These are phyloP conservation scores for Nannochloropsis salina DNA, from an alignment of 108 stramenopile genomes.

Conservation along the genomic window DNA sequence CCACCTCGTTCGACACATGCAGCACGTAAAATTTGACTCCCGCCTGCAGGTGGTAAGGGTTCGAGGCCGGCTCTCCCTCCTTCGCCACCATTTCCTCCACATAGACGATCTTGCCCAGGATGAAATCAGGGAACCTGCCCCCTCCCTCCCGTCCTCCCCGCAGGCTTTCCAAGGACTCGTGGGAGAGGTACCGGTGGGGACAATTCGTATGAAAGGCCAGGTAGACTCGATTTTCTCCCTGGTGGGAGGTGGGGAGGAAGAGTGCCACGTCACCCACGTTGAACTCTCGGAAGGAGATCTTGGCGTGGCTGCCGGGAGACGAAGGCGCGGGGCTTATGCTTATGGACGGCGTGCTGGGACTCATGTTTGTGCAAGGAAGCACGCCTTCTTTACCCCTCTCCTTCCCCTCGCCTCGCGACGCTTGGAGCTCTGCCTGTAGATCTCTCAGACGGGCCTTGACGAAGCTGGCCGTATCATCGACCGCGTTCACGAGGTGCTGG, in stretches of 20 bases:
- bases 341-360: not conserved
- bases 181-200: constrained; percentile 39
- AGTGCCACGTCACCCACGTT: constrained; percentile 27
- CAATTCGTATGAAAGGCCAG: constrained; percentile 37
- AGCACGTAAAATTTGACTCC: constrained; percentile 11
- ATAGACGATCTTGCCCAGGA: constrained; percentile 31
- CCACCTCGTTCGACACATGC: not conserved
- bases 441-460: not conserved
- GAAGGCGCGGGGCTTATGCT: not conserved
- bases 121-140: constrained; percentile 29
- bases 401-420: not conserved
- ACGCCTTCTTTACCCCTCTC: not conserved
- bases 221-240: not conserved
- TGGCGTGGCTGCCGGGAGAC: not conserved
- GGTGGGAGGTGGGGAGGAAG: constrained; percentile 29
- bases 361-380: not conserved
- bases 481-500: not conserved
- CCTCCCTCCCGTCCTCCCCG: constrained; percentile 18
- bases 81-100: constrained; percentile 22
- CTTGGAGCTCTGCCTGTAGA: not conserved
- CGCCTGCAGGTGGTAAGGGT: not conserved
- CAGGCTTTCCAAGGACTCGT: constrained; percentile 27
- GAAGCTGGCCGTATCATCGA: not conserved
- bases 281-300: constrained; percentile 15
- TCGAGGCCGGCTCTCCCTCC: not conserved